Evolutionary conservation across 768 basidiomycete species (phyloP), one percentile per base, ranked within the genome.

Genomic region (Hericium erinaceus): DNA sequence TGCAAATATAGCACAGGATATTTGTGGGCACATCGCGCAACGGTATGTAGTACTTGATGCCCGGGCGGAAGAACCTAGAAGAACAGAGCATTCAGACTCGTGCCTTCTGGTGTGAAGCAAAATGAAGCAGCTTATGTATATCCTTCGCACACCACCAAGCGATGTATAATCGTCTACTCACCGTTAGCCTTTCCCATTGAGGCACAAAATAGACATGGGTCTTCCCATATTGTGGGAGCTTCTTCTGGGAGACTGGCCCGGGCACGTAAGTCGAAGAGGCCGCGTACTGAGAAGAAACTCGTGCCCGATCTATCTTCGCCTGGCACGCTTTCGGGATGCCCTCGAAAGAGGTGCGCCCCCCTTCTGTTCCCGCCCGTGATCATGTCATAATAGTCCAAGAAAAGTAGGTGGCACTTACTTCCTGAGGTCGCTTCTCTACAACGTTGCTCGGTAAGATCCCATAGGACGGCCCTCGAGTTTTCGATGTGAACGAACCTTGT

Each of bases 191-290:
- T 26, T 26, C 26, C 5, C 26, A 26, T 26, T 26, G 26, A 26
- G 26, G 26, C 26, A 26, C 26, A 26, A 26, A 26, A 26, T 13
- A 51, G 52, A 53, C 52, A 22, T 22, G 15, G 37, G 37, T 9
- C 52, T 53, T 53, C 52, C 52, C 52, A 18, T 22, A 53, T 53
- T 53, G 15, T 39, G 37, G 52, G 28, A 33, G 52, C 52, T 53
- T 53, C 52, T 37, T n/a, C 38, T 37, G 52, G 52, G 52, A 53
- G 33, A 53, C 37, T 26, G 11, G 16, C 37, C 8, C 16, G 22
- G 18, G 12, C 33, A 38, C 38, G 52, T 4, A 38, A 18, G 52
- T 53, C 22, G 15, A 37, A 51, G 50, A 51, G 52, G 52, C 52
- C 52, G 44, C 44, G 44, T n/a, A 18, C 37, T 53, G 24, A n/a